Evolutionary conservation across 768 basidiomycete species (phyloP), one percentile per base, ranked within the genome.

Genomic region (Thelephora aurantiotincta): DNA sequence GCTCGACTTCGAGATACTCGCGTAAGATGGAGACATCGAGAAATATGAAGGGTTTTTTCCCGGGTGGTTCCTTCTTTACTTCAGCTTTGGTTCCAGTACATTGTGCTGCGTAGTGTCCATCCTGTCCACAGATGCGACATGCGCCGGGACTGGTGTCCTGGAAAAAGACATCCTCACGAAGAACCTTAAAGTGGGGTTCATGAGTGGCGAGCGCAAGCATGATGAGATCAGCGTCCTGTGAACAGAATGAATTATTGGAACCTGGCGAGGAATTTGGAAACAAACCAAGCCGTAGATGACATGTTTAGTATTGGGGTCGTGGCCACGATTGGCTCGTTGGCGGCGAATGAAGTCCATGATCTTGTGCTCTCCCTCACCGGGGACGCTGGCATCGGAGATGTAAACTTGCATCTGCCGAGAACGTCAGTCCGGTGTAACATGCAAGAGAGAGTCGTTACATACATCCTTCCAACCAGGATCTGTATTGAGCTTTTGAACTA

Each of bases 301-400:
- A 60, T 99, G 96, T 33, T 73, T 72, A 2, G 92, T 97, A 60
- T 99, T 98, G 16, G 94, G 82, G 62, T 99, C 82, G 65, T 98
- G 82, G n/a, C 80, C 84, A 19, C 76, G 75, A 58, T 93, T 87
- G 45, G 74, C 71, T 45, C 96, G 75, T 57, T 96, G 93, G 33
- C 93, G 74, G 48, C 96, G 73, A 53, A 99, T 94, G 62, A 77
- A 98, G 61, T 98, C 96, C 92, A 99, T 97, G 53, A 99, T 97
- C 69, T 99, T 99, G 65, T 99, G 96, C 62, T 99, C 96, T 60
- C 96, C 96, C 65, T 99, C 96, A 55, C 96, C 96, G 1, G 96
- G 94, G 11, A 98, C 96, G 48, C 85, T 80, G 1, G 96, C 89
- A 55, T 99, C 96, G 5, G 96, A 99, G 48, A 99, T 89, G 54